Evolutionary conservation across 2,329 filamentous ascomycete genomes (phyloP).

Genomic region (Phoma sp.): DNA sequence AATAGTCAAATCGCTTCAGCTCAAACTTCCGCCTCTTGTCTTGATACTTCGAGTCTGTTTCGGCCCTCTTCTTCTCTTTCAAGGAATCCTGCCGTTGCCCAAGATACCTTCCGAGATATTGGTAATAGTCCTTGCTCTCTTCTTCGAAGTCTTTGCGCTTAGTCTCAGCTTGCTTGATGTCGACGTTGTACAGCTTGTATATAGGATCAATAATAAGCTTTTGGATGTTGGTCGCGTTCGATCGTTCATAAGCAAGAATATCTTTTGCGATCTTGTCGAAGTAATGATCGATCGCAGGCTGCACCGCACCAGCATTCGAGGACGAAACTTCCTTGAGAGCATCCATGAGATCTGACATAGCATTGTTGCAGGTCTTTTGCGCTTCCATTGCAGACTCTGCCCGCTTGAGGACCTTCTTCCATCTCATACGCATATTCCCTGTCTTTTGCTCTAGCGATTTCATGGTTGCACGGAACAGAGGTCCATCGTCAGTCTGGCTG

Average conservation of each 20-base stretch:
- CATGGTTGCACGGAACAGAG: conserved; percentile 94
- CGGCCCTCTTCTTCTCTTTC: conserved; percentile 94
- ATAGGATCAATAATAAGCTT: conserved; percentile 95
- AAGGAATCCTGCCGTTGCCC: conserved; percentile 93
- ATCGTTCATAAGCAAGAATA: conserved; percentile 83
- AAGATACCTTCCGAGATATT: conserved; percentile 93
- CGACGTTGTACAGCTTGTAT: conserved; percentile 86
- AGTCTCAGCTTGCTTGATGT: conserved; percentile 95
- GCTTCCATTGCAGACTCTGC: conserved; percentile 87
- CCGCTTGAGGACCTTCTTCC: conserved; percentile 94
- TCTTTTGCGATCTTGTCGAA: conserved; percentile 96
- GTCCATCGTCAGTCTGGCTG: conserved; percentile 85
- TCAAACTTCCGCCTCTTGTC: conserved; percentile 93
- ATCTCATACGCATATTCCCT: conserved; percentile 87
- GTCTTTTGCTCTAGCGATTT: conserved; percentile 97
- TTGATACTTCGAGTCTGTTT: conserved; percentile 97
- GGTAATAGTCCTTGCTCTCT: conserved; percentile 98
- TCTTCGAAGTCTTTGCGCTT: conserved; percentile 99
- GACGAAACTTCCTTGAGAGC: conserved; percentile 84
- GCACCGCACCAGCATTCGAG: conserved; percentile 95
- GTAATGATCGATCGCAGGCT: conserved; percentile 95
- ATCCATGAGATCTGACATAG: conserved; percentile 81
- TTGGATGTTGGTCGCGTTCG: conserved; percentile 83
- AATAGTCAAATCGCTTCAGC: conserved; percentile 97
- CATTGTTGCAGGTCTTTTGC: conserved; percentile 84